Percentiles rank a stretch among this genome's conserved stretches.
These are phyloP conservation scores for Gleditsia sinensis DNA, from an alignment of 306 rosid species.

Conservation along the genomic window DNA sequence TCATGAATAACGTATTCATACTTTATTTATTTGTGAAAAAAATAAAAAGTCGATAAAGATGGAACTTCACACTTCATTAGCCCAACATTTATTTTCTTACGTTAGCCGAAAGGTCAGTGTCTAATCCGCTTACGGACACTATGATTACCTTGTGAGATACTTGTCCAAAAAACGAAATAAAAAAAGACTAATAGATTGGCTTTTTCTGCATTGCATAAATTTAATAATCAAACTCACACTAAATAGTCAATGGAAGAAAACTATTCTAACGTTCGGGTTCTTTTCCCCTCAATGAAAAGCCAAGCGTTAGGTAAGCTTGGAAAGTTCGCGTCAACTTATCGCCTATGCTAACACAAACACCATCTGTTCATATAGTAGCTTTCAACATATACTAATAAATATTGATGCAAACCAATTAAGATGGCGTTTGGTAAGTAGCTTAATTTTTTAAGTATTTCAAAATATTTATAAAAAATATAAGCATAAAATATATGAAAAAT, in stretches of 20 bases:
- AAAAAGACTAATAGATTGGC: conserved; percentile 2
- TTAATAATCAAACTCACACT: background rate
- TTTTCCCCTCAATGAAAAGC: background rate
- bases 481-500: too few species aligned
- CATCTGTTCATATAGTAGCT: background rate
- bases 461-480: too few species aligned
- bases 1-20: too few species aligned
- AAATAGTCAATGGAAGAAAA: conserved; percentile 7
- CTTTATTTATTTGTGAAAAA: too few species aligned
- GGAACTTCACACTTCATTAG: too few species aligned
- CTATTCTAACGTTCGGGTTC: background rate
- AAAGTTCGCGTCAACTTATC: background rate
- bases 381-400: background rate
- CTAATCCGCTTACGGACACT: conserved; percentile 7
- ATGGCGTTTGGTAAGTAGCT: too few species aligned
- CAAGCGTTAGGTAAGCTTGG: background rate
- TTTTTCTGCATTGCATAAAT: background rate
- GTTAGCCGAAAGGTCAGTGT: background rate
- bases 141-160: background rate
- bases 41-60: too few species aligned
- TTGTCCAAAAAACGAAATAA: too few species aligned
- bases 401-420: background rate
- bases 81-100: background rate
- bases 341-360: background rate
- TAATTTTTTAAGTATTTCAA: too few species aligned